Base-by-base conservation (phyloP, 2,329 filamentous ascomycete species). In the Fusarium sp. region DNA sequence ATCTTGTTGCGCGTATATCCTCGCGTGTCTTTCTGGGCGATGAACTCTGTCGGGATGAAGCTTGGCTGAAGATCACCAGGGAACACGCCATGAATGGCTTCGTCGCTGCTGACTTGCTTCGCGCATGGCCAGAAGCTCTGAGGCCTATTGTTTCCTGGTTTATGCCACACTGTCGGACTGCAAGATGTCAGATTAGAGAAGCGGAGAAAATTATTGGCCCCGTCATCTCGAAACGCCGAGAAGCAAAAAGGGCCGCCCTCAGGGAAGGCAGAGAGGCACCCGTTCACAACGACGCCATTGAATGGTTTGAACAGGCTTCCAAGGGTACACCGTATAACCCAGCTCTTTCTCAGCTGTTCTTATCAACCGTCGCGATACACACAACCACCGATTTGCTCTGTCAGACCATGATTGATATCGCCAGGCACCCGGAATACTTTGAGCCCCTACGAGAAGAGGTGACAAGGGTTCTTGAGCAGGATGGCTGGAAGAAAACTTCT, bases 261-360 rank as follows among this genome's bases (percentile, higher is more conserved):
- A 51, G 8, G 55, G 55, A 7, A 36, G 57, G 7, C 33, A 35
- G 2, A 55, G 29, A 0, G 29, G 20, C 5, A 53, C 44, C 71
- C 64, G 11, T 79, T 77, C 1, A 81, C 85, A 20, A 81, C 29
- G 88, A 90, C 79, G 87, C 86, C 66, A 80, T 90, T 36, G 88
- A 85, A 11, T 91, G 89, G 89, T 82, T 85, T 64, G 88, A 90
- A 66, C 81, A 82, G n/a, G 81, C 83, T 49, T 87, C 87, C 9
- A 64, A 67, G 1, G 62, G 70, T 9, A 7, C 22, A 0, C 8
- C 9, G 1, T 69, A 72, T 5, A 67, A 79, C 24, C 59, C 70
- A 3, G 72, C 66, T 14, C 40, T 53, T 4, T 56, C 62, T 0
- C 78, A 79, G 35, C 53, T 79, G 1, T 16, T 20, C 2, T 76